Evolutionary conservation across 2,329 filamentous ascomycete species (phyloP).

Genomic region (Pezicula carpinea): DNA sequence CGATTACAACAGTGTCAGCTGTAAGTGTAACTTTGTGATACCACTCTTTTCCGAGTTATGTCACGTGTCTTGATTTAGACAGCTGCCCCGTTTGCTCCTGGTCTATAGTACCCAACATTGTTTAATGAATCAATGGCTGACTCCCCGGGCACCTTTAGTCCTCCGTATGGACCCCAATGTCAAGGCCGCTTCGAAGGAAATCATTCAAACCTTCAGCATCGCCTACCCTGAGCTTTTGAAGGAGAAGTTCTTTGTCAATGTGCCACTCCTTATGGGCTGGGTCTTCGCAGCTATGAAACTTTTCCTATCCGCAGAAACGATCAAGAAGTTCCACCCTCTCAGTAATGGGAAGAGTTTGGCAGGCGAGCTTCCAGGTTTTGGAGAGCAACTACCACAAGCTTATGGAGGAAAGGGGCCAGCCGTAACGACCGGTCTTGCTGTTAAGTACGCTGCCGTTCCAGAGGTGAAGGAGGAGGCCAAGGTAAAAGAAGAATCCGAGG

Average conservation of each 20-base stretch:
- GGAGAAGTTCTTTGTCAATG: constrained; percentile 95
- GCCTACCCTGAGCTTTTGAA: constrained; percentile 86
- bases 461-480: constrained; percentile 8
- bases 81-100: too few relatives aligned
- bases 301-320: constrained; percentile 67
- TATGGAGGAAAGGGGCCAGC: constrained; percentile 72
- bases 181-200: constrained; percentile 72
- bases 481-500: constrained; percentile 1
- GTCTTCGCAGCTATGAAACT: constrained; percentile 72
- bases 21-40: too few relatives aligned
- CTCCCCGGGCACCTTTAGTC: constrained; percentile 50
- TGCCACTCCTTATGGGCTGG: constrained; percentile 88
- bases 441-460: constrained; percentile 21
- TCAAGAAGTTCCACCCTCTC: constrained; percentile 77
- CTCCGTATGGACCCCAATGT: constrained; percentile 73
- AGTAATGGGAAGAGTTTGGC: constrained; percentile 67
- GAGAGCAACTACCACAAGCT: constrained; percentile 61
- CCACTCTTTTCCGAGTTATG: too few relatives aligned
- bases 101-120: too few relatives aligned
- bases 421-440: constrained; percentile 28
- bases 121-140: too few relatives aligned
- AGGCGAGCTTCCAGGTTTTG: constrained; percentile 52
- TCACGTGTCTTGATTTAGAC: too few relatives aligned
- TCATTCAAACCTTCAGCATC: constrained; percentile 73
- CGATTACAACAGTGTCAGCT: constrained; percentile 74